Conservation (phyloP, 2,329 filamentous ascomycete species). For the Apiospora malaysiana region DNA sequence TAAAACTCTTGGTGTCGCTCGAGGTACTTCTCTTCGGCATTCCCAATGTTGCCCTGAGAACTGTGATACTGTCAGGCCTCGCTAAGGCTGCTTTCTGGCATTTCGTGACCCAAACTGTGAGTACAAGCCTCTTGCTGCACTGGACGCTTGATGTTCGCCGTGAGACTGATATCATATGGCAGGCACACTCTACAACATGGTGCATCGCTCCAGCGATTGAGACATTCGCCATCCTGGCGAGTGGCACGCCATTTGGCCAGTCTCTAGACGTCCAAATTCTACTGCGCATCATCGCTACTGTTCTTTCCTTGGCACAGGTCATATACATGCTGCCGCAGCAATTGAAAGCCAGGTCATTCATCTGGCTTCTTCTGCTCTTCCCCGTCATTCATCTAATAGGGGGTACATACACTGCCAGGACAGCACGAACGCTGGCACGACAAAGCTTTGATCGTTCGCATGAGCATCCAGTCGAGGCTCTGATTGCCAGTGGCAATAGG, state of each 20-base stretch:
- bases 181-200: constrained; percentile 44
- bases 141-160: background rate
- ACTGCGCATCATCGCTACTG: constrained; percentile 36
- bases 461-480: constrained; percentile 44
- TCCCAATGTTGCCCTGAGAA: constrained; percentile 25
- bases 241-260: constrained; percentile 36
- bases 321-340: constrained; percentile 40
- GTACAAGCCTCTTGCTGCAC: constrained; percentile 20
- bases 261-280: constrained; percentile 36
- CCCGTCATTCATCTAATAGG: constrained; percentile 40
- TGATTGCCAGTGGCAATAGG: constrained; percentile 37
- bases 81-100: constrained; percentile 44
- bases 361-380: constrained; percentile 42
- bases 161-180: background rate
- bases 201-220: constrained; percentile 34
- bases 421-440: constrained; percentile 23
- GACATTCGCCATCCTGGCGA: constrained; percentile 42
- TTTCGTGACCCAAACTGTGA: constrained; percentile 41
- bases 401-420: constrained; percentile 35
- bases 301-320: constrained; percentile 40
- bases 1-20: constrained; percentile 27
- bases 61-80: constrained; percentile 33
- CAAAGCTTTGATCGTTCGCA: constrained; percentile 41
- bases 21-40: constrained; percentile 36
- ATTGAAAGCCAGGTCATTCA: constrained; percentile 30